Conservation (phyloP, 2,329 filamentous ascomycete species). For the Scopulariopsis brevicaulis region DNA sequence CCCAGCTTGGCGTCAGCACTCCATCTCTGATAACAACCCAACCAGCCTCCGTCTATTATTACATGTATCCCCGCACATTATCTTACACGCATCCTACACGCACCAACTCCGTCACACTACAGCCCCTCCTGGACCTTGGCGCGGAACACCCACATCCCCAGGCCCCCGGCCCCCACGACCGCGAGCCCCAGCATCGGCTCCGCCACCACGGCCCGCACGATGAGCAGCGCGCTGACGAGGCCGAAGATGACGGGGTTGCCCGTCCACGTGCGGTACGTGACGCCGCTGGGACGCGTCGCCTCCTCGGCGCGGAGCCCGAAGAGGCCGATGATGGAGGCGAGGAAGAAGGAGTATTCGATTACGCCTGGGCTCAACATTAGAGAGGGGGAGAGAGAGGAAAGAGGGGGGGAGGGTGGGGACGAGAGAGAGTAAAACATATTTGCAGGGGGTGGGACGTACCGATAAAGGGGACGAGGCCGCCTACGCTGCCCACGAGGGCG, state of each 20-base stretch:
- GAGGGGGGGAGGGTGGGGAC: slow-evolving; percentile 86
- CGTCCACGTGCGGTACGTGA: slow-evolving; percentile 84
- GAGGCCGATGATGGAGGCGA: slow-evolving; percentile 83
- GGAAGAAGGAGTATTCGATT: slow-evolving; percentile 95
- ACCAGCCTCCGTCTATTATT: neutral
- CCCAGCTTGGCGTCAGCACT: neutral
- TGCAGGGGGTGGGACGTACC: slow-evolving; percentile 30
- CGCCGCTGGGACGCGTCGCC: slow-evolving; percentile 71
- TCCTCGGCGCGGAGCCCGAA: slow-evolving; percentile 83
- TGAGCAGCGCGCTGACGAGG: slow-evolving; percentile 87
- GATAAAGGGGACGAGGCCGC: slow-evolving; percentile 89
- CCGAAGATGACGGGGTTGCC: slow-evolving; percentile 96
- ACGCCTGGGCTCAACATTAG: slow-evolving; percentile 61
- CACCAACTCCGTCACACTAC: neutral
- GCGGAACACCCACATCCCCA: slow-evolving; percentile 79
- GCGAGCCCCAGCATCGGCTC: slow-evolving; percentile 83
- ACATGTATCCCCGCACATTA: neutral
- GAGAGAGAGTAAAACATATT: no score
- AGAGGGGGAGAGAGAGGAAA: slow-evolving; percentile 91
- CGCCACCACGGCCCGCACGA: slow-evolving; percentile 80
- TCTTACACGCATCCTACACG: neutral
- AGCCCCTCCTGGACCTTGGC: slow-evolving; percentile 51
- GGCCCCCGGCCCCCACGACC: slow-evolving; percentile 74
- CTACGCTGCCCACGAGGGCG: slow-evolving; percentile 78
- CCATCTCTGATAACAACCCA: neutral